phyloP scores from a whole-genome alignment of 768 basidiomycete genomes.

The Calocera viscosa region DNA sequence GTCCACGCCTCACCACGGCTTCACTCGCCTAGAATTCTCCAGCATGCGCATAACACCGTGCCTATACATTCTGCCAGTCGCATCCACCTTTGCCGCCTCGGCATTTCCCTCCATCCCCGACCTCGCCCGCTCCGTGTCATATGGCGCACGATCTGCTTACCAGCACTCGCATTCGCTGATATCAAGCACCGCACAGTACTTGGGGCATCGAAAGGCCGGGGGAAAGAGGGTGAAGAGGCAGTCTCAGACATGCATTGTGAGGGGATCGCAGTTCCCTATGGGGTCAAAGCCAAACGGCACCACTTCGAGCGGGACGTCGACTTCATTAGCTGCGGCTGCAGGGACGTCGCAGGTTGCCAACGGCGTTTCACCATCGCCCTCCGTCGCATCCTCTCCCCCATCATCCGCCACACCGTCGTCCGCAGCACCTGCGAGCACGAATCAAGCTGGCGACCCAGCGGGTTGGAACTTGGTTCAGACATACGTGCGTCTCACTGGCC shows the following conservation, averaged over 20 bases:
- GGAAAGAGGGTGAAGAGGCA: background rate
- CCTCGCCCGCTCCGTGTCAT: background rate
- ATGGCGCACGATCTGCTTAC: background rate
- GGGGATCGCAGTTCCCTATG: background rate
- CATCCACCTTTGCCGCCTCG: background rate
- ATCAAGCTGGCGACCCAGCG: background rate
- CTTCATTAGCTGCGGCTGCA: background rate
- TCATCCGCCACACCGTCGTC: background rate
- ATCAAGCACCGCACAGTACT: background rate
- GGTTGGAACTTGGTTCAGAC: background rate
- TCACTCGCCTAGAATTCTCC: background rate
- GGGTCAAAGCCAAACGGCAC: background rate
- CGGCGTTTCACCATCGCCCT: background rate
- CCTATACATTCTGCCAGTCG: background rate
- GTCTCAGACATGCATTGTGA: background rate
- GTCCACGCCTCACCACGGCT: too few species aligned
- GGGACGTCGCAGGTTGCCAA: background rate
- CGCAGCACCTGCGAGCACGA: background rate
- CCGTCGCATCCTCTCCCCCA: background rate
- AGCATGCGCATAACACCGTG: background rate
- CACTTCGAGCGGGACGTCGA: background rate
- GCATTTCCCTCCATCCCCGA: background rate
- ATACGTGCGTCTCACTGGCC: background rate
- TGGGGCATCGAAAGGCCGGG: background rate
- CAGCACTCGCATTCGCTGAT: background rate